Conservation (phyloP, 192 early-diverging fungal species). For the Coemansia umbellata region DNA sequence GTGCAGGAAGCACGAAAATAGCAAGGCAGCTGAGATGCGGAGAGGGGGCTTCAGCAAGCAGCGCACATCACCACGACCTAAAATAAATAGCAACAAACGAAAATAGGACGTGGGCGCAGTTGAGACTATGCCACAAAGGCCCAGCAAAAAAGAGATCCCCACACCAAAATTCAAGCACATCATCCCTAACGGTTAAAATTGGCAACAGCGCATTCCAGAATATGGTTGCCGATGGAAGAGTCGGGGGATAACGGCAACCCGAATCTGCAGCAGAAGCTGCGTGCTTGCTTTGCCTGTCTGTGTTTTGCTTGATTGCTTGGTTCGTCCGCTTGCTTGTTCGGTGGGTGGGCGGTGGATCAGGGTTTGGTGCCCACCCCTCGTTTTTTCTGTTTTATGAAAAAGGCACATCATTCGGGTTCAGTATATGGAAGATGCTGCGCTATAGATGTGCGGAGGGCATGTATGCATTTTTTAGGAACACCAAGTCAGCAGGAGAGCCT, state of each 20-base stretch:
- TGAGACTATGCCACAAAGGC: background rate
- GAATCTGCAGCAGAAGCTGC: background rate
- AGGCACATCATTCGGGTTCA: background rate
- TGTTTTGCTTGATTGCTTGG: too few relatives aligned
- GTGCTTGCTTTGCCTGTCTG: background rate
- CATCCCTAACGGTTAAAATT: slow-evolving; percentile 3
- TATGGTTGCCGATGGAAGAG: background rate
- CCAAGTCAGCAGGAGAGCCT: background rate
- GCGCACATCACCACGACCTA: background rate
- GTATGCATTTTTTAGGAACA: background rate
- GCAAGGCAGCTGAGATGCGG: background rate
- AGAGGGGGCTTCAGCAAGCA: background rate
- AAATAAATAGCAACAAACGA: background rate
- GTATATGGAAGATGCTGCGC: background rate
- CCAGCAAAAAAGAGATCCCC: background rate
- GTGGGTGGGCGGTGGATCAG: too few relatives aligned
- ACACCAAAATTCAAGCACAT: background rate
- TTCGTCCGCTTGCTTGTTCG: too few relatives aligned
- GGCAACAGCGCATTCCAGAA: background rate
- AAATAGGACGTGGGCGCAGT: background rate
- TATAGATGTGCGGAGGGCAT: background rate
- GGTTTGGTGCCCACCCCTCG: background rate
- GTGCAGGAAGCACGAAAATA: slow-evolving; percentile 1
- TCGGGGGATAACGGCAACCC: background rate
- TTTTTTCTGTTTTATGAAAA: background rate